Evolutionary conservation across 2,329 filamentous ascomycete species (phyloP).

Genomic region (Pseudodiploospora longispora): DNA sequence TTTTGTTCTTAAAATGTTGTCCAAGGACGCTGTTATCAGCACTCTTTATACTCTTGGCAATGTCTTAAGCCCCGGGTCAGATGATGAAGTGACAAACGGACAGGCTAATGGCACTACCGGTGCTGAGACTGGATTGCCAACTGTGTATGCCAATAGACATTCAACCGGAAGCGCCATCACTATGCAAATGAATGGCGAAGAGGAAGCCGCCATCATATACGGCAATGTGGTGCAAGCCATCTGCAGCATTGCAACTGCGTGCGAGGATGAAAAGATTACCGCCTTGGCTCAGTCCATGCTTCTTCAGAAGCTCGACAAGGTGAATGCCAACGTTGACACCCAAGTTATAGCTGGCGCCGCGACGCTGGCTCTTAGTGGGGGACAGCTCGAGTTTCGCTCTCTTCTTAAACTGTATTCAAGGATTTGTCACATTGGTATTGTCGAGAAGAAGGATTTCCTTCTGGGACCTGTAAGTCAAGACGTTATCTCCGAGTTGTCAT

Average conservation of each 20-base stretch:
- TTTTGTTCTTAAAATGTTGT: conserved; percentile 70
- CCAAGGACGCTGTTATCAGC: conserved; percentile 88
- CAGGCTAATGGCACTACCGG: conserved; percentile 34
- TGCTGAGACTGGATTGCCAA: conserved; percentile 29
- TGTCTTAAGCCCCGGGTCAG: conserved; percentile 68
- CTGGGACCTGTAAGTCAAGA: conserved; percentile 59
- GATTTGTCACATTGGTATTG: conserved; percentile 63
- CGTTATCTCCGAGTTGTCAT: not conserved
- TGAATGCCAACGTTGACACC: conserved; percentile 71
- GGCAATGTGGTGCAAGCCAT: conserved; percentile 92
- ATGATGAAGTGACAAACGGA: conserved; percentile 46
- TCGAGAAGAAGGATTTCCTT: conserved; percentile 58
- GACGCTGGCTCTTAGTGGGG: conserved; percentile 66
- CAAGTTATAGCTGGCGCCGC: conserved; percentile 80
- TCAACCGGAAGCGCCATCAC: conserved; percentile 73
- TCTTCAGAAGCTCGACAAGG: conserved; percentile 86
- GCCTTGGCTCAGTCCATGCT: conserved; percentile 92
- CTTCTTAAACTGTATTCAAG: conserved; percentile 77
- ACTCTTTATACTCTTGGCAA: conserved; percentile 96
- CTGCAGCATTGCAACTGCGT: conserved; percentile 75
- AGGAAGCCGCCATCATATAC: conserved; percentile 70
- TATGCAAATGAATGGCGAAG: conserved; percentile 63
- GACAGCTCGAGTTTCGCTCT: conserved; percentile 73
- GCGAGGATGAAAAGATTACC: conserved; percentile 83
- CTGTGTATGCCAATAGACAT: conserved; percentile 46